These are phyloP conservation scores for Nelumbo lutea DNA, from an alignment of 164 flowering plant species.

Conservation along the genomic window DNA sequence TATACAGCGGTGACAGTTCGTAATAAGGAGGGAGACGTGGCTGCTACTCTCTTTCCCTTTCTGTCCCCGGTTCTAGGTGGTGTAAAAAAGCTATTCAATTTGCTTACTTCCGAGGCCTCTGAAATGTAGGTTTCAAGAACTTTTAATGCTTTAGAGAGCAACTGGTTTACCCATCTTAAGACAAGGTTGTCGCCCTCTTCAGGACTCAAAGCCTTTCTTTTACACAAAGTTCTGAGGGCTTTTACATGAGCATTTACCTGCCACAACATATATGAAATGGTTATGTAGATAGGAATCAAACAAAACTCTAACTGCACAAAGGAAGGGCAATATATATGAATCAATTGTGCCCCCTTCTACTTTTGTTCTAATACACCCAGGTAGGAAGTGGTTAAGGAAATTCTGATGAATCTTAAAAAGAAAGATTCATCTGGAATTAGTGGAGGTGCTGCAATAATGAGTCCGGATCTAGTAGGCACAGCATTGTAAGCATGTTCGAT, in stretches of 20 bases:
- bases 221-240: constrained; percentile 84
- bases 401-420: too few relatives aligned
- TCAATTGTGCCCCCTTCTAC: too few relatives aligned
- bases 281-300: not conserved
- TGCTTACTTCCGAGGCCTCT: constrained; percentile 32
- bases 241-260: constrained; percentile 94
- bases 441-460: too few relatives aligned
- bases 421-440: too few relatives aligned
- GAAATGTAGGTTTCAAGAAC: constrained; percentile 54
- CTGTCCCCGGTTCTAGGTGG: constrained; percentile 40
- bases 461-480: too few relatives aligned
- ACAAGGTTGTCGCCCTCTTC: constrained; percentile 73
- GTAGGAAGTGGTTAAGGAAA: too few relatives aligned
- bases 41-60: constrained; percentile 32
- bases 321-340: too few relatives aligned
- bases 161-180: constrained; percentile 52
- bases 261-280: constrained; percentile 7
- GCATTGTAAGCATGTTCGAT: too few relatives aligned
- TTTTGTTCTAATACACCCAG: too few relatives aligned
- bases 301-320: not conserved
- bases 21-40: constrained; percentile 21
- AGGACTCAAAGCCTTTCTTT: constrained; percentile 50
- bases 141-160: constrained; percentile 59
- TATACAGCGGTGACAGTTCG: constrained; percentile 64
- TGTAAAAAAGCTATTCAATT: constrained; percentile 38